Evolutionary conservation across 176 grass and related monocot genomes (phyloP).

Genomic region (Oryza coarctata): DNA sequence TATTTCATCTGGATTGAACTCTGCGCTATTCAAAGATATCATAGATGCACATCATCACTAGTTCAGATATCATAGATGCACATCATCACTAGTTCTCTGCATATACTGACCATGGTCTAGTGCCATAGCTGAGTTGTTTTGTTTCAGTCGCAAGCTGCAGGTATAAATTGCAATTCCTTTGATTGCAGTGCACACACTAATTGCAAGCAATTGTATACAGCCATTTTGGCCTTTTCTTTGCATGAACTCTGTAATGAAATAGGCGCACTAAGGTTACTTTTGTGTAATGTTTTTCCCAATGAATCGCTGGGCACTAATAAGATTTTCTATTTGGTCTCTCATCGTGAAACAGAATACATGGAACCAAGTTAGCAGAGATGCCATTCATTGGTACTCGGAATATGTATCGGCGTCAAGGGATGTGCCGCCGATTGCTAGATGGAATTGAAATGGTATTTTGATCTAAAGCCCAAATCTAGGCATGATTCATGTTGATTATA

Average conservation of each 20-base stretch:
- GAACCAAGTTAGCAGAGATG: slow-evolving; percentile 91
- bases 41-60: slow-evolving; percentile 8
- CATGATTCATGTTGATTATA: slow-evolving; percentile 21
- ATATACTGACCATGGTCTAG: not conserved
- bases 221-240: slow-evolving; percentile 22
- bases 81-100: not conserved
- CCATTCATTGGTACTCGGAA: slow-evolving; percentile 85
- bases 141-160: not conserved
- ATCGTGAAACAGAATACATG: slow-evolving; percentile 76
- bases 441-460: slow-evolving; percentile 82
- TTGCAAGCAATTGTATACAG: not conserved
- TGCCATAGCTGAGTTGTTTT: not conserved
- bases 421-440: slow-evolving; percentile 80
- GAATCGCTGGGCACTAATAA: slow-evolving; percentile 23
- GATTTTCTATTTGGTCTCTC: slow-evolving; percentile 36
- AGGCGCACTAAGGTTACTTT: not conserved
- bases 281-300: slow-evolving; percentile 2
- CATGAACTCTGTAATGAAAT: slow-evolving; percentile 14
- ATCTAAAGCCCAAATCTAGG: not conserved
- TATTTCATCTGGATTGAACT: slow-evolving; percentile 10
- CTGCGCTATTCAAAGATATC: slow-evolving; percentile 2
- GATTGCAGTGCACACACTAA: not conserved
- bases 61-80: slow-evolving; percentile 6
- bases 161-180: not conserved
- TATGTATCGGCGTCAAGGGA: slow-evolving; percentile 85